These are phyloP conservation scores for Cutaneotrichosporon dermatis DNA, from an alignment of 1,284 basidiomycete species.

Conservation along the genomic window DNA sequence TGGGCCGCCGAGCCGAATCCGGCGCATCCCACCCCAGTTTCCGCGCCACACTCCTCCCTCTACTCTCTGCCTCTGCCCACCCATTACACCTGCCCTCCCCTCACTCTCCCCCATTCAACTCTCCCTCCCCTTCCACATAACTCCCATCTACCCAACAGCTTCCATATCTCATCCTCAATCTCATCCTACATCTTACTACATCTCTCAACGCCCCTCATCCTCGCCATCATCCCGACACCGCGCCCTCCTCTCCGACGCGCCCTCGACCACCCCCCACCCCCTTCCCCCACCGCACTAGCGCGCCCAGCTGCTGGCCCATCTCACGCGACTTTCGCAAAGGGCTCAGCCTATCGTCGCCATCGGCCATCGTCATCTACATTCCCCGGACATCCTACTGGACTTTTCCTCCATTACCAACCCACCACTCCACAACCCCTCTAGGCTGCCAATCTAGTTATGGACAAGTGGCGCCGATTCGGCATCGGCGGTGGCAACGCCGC, in stretches of 20 bases:
- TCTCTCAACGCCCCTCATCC: neutral
- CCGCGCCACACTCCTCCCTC: too few species aligned
- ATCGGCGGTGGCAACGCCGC: conserved; percentile 4
- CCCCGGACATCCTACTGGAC: neutral
- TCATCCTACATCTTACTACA: neutral
- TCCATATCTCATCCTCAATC: neutral
- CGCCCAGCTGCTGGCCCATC: neutral
- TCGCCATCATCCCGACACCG: neutral
- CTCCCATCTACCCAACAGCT: too few species aligned
- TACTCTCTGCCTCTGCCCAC: neutral
- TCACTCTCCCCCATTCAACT: neutral
- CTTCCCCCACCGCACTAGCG: neutral
- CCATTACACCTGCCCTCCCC: neutral
- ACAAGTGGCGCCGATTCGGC: conserved; percentile 20
- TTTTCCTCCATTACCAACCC: neutral
- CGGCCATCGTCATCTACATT: neutral
- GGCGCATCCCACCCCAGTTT: too few species aligned
- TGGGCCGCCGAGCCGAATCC: too few species aligned
- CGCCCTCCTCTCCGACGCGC: neutral
- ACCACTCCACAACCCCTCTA: neutral
- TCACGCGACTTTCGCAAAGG: neutral
- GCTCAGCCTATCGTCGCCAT: neutral
- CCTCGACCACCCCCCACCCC: neutral
- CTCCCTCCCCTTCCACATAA: neutral
- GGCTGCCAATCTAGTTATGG: conserved; percentile 7